These are phyloP conservation scores for Hygrophorus russula DNA, from an alignment of 768 basidiomycete species.

Conservation along the genomic window DNA sequence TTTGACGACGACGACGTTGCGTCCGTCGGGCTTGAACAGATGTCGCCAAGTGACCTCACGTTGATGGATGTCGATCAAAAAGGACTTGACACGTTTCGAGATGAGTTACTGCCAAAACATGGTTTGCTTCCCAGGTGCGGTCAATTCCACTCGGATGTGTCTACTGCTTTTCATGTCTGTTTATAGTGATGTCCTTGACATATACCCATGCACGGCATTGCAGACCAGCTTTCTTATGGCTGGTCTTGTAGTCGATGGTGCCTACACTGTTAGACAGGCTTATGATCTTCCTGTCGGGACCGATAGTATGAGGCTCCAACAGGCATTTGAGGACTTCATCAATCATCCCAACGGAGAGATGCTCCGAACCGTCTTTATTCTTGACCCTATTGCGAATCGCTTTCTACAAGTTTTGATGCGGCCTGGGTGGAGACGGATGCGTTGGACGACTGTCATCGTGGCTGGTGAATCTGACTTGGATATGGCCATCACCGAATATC, in stretches of 20 bases:
- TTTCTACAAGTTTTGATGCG: constrained; percentile 1
- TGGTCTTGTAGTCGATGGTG: not conserved
- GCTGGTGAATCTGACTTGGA: not conserved
- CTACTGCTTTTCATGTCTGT: not conserved
- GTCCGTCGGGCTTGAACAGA: constrained; percentile 1
- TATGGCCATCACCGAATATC: not conserved
- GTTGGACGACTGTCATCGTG: not conserved
- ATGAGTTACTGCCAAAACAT: not conserved
- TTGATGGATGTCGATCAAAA: constrained; percentile 1
- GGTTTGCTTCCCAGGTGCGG: not conserved
- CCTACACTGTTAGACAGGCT: not conserved
- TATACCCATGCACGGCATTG: constrained; percentile 2
- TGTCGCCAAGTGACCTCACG: constrained; percentile 1
- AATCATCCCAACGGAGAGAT: not conserved
- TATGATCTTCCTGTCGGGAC: not conserved
- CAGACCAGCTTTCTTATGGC: constrained; percentile 1
- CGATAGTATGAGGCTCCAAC: not conserved
- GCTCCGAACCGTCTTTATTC: not conserved
- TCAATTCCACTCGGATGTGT: not conserved
- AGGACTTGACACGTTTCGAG: not conserved
- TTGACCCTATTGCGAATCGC: not conserved
- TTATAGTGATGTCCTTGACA: constrained; percentile 1
- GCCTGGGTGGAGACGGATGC: constrained; percentile 1
- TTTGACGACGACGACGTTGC: constrained; percentile 3
- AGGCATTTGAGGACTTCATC: constrained; percentile 2